phyloP scores from a whole-genome alignment of 164 flowering plant species.

The Taxillus chinensis region DNA sequence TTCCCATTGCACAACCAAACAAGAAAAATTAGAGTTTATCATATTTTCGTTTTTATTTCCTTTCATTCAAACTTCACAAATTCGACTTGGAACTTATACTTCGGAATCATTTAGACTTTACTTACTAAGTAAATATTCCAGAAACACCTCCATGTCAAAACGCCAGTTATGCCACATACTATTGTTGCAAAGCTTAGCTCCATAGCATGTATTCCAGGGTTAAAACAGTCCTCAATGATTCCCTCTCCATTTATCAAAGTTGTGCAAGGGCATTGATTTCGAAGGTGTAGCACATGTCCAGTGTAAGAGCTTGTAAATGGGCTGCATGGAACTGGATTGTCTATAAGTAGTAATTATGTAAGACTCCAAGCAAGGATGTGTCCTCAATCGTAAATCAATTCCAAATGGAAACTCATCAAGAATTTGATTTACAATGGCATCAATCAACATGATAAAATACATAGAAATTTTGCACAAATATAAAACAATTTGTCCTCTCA shows the following conservation, averaged over 20 bases:
- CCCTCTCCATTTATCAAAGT: conserved; percentile 88
- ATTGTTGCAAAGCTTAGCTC: conserved; percentile 85
- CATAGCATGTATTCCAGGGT: conserved; percentile 80
- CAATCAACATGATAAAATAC: too few species aligned
- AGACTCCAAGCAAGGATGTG: conserved; percentile 88
- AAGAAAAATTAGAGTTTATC: too few species aligned
- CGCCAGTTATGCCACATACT: conserved; percentile 73
- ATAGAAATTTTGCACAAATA: too few species aligned
- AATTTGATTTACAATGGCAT: too few species aligned
- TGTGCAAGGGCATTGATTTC: conserved; percentile 89
- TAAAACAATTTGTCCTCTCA: conserved; percentile 11
- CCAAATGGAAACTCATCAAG: conserved; percentile 7
- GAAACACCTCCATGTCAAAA: conserved; percentile 82
- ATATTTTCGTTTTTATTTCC: too few species aligned
- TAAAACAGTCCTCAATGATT: conserved; percentile 76
- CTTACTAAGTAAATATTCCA: conserved; percentile 83
- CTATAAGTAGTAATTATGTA: conserved; percentile 85
- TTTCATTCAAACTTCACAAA: too few species aligned
- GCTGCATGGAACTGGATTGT: conserved; percentile 91
- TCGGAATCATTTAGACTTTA: too few species aligned
- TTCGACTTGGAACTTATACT: too few species aligned
- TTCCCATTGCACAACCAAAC: too few species aligned
- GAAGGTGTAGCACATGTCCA: conserved; percentile 88
- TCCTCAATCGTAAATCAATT: conserved; percentile 55
- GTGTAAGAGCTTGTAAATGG: conserved; percentile 73